A percentile compares a stretch with the other conserved stretches of the same genome.
Conservation (phyloP, 768 basidiomycete species). For the Boletellus ananas region DNA sequence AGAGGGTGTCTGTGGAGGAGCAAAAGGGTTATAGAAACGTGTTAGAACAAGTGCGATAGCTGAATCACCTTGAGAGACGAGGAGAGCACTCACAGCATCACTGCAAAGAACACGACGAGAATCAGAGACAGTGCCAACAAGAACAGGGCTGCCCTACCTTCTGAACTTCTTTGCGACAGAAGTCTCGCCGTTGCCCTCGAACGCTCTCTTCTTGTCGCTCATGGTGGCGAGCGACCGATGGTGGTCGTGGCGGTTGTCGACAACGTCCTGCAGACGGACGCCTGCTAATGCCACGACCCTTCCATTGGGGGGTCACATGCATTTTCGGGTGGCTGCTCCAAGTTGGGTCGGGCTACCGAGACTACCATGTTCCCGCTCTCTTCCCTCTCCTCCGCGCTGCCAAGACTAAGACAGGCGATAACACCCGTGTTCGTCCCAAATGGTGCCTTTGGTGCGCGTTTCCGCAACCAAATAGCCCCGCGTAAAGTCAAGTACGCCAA, state of each 20-base stretch:
- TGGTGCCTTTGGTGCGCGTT: constrained; percentile 24
- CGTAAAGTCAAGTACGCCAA: constrained; percentile 79
- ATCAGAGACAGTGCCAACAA: constrained; percentile 2
- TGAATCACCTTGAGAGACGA: constrained; percentile 65
- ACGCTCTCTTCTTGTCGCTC: constrained; percentile 64
- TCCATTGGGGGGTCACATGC: constrained; percentile 13
- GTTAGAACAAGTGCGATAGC: constrained; percentile 52
- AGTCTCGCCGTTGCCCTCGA: constrained; percentile 51
- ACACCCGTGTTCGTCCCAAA: constrained; percentile 10
- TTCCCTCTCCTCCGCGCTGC: constrained; percentile 14
- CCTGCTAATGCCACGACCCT: constrained; percentile 12
- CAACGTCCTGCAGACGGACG: not conserved
- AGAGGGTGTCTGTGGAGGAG: constrained; percentile 45
- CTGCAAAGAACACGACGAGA: constrained; percentile 36
- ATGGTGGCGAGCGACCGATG: constrained; percentile 34
- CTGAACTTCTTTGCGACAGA: constrained; percentile 56
- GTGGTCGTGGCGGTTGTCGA: constrained; percentile 6
- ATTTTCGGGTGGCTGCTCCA: not conserved
- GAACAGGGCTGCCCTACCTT: constrained; percentile 43
- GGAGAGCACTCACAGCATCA: constrained; percentile 59
- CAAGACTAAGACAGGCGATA: constrained; percentile 10
- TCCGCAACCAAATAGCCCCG: constrained; percentile 71
- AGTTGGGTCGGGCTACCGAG: no score
- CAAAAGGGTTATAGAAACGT: constrained; percentile 61
- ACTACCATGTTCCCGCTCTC: constrained; percentile 21